Evolutionary conservation across 2,329 filamentous ascomycete species (phyloP), one percentile per base, ranked within the genome.

Genomic region (Zopfia rhizophila): DNA sequence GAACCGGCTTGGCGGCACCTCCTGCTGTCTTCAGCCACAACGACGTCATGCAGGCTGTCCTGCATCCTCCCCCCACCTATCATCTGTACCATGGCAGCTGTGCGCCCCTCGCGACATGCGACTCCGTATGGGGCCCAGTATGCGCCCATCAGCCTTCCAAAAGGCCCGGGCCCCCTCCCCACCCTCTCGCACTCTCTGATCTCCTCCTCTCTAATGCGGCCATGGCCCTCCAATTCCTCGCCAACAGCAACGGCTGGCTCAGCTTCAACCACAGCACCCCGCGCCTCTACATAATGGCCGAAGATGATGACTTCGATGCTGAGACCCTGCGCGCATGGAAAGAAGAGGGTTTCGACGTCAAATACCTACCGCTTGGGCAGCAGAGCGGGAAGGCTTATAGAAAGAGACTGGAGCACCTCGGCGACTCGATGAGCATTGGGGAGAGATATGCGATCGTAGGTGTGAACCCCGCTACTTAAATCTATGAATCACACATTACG

Each of bases 391-490:
- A 73, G 44, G 68, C 71, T 32, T 79, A 77, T 38, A 68, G 76
- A n/a, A 65, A 72, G 35, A 69, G 68, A 40, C 60, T 86, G 45
- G 77, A 79, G 50, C 68, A 72, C 13, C 66, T 82, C 24, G 79
- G 79, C 38, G 80, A 84, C 28, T 74, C 75, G 7, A 79, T 85
- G 53, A 73, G 77, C 11, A 74, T 85, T 24, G 82, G 83, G 17
- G 83, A 84, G 63, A 78, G 80, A 47, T 88, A 85, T 66, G 84
- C 79, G 3, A 80, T 87, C 55, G 77, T 87, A 65, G 82, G 83
- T 85, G 75, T 47, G 68, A 53, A 41, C 22, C 53, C 66, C 56
- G 53, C 32, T 51, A n/a, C 43, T 13, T 46, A 37, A 12, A 18
- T 22, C 22, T 12, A 29, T 33, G 33, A 30, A 44, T 12, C 12